Conservation (phyloP, 2,329 filamentous ascomycete genomes). For the Epichloe brachyelytri region DNA sequence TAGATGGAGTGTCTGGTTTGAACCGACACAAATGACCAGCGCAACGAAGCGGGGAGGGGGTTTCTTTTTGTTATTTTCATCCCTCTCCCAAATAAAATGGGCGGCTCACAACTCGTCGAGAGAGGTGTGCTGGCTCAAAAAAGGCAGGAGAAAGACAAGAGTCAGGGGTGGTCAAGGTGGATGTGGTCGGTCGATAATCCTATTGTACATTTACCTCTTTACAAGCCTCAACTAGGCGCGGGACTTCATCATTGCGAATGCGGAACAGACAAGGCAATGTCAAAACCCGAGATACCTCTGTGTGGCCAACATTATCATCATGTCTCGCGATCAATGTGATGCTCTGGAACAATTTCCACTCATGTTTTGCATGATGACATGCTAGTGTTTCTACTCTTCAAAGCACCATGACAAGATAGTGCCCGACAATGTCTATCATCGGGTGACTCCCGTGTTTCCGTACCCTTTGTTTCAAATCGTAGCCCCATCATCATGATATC, state of each 20-base stretch:
- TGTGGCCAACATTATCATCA: no score
- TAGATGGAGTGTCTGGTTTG: neutral
- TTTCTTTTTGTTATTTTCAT: neutral
- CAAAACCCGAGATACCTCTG: neutral
- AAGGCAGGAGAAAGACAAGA: neutral
- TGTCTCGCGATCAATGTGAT: no score
- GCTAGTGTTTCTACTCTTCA: no score
- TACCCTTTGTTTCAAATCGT: no score
- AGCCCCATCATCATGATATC: no score
- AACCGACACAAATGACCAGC: neutral
- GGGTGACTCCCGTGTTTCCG: no score
- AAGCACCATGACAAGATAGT: no score
- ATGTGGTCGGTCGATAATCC: slow-evolving; percentile 17
- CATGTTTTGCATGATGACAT: no score
- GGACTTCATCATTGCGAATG: slow-evolving; percentile 13
- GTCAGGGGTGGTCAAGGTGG: neutral
- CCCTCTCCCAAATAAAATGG: neutral
- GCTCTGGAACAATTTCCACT: no score
- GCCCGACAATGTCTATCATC: no score
- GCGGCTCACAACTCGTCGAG: neutral
- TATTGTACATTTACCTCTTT: slow-evolving; percentile 25
- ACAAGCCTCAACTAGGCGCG: slow-evolving; percentile 20
- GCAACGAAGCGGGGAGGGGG: neutral
- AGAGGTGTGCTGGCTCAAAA: neutral
- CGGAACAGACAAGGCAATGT: neutral